Evolutionary conservation across 108 stramenopile genomes (phyloP).

Genomic region (Mayamaea pseudoterrestris): DNA sequence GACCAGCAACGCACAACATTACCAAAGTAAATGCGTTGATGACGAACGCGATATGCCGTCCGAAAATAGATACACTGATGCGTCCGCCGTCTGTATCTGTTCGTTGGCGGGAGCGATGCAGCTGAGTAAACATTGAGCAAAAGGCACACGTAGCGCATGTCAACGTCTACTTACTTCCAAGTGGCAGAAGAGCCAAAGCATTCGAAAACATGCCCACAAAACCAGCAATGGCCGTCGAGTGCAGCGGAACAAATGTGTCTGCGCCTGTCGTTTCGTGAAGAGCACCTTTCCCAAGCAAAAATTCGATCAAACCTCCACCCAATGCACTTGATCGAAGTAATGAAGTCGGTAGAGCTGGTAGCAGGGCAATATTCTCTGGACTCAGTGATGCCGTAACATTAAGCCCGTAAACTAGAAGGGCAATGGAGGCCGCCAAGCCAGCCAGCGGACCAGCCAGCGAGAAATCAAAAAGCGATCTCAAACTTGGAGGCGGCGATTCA

Average conservation of each 20-base stretch:
- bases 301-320: constrained; percentile 39
- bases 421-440: constrained; percentile 22
- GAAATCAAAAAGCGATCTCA: constrained; percentile 53
- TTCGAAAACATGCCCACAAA: constrained; percentile 37
- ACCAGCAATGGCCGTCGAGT: constrained; percentile 45
- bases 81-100: constrained; percentile 68
- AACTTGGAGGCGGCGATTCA: constrained; percentile 26
- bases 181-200: constrained; percentile 40
- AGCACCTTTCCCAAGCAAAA: constrained; percentile 27
- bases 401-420: constrained; percentile 33
- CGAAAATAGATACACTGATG: constrained; percentile 53
- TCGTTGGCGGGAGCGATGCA: too few species aligned
- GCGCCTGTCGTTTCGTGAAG: constrained; percentile 17
- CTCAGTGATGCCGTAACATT: constrained; percentile 27
- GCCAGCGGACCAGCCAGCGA: constrained; percentile 38
- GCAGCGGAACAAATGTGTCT: constrained; percentile 25
- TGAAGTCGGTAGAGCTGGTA: constrained; percentile 33
- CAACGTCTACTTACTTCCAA: constrained; percentile 30
- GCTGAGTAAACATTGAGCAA: too few species aligned
- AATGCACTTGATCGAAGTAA: constrained; percentile 35
- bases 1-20: constrained; percentile 28
- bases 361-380: constrained; percentile 19
- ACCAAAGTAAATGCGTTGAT: constrained; percentile 32
- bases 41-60: constrained; percentile 43
- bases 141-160: too few species aligned